Percentiles rank a stretch among this genome's conserved stretches.
Conservation (phyloP, 768 basidiomycete genomes). For the Dendrothele bispora region DNA sequence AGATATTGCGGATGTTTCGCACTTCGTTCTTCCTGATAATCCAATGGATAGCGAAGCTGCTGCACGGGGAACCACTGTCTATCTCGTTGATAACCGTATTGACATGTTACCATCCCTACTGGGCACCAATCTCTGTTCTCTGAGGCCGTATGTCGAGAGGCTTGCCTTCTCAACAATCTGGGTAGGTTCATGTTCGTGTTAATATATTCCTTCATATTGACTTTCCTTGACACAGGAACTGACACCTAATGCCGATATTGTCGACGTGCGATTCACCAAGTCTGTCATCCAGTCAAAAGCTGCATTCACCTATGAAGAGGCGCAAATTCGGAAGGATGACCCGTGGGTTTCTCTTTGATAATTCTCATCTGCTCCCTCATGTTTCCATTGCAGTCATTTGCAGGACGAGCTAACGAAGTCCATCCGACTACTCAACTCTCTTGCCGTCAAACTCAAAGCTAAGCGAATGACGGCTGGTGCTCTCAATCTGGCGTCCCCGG, state of each 20-base stretch:
- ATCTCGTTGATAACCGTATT: conserved; percentile 96
- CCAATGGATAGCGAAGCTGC: conserved; percentile 97
- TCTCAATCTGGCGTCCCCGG: conserved; percentile 95
- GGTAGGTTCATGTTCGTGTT: conserved; percentile 48
- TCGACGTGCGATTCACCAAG: conserved; percentile 89
- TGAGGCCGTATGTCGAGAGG: conserved; percentile 90
- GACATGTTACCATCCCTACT: conserved; percentile 96
- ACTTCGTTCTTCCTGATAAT: conserved; percentile 91
- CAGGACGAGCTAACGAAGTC: conserved; percentile 82
- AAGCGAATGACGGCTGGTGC: conserved; percentile 95
- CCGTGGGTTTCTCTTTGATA: conserved; percentile 48
- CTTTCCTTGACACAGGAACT: conserved; percentile 65
- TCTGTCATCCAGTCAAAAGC: conserved; percentile 96
- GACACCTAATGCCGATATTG: conserved; percentile 84
- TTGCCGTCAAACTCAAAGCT: conserved; percentile 84
- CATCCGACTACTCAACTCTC: conserved; percentile 83
- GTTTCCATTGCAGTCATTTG: conserved; percentile 47
- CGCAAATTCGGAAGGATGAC: conserved; percentile 92
- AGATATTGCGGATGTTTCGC: conserved; percentile 99
- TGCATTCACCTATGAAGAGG: conserved; percentile 96
- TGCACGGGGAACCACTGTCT: conserved; percentile 95
- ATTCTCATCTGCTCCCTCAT: not conserved
- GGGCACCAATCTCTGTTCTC: conserved; percentile 93
- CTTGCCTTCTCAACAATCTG: conserved; percentile 95
- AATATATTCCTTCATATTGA: conserved; percentile 6